Percentiles rank a stretch among this genome's conserved stretches.
These are phyloP conservation scores for Psilocybe subaeruginosa DNA, from an alignment of 768 basidiomycete genomes.

Conservation along the genomic window DNA sequence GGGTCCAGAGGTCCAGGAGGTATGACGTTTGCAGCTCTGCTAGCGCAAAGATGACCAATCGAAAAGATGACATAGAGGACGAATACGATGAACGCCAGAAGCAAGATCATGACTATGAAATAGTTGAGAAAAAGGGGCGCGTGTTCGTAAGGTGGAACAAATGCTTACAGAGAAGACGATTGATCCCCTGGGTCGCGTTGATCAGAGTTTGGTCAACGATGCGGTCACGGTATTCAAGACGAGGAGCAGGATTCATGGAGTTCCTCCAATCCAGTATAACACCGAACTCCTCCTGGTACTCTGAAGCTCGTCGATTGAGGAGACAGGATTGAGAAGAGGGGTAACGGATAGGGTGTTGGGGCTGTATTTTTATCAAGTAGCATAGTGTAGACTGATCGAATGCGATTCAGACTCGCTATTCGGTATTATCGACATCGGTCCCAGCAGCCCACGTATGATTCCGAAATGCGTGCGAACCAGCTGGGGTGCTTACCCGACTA, in stretches of 20 bases:
- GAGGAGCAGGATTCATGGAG: not conserved
- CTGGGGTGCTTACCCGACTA: too few relatives aligned
- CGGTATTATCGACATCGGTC: too few relatives aligned
- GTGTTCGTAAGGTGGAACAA: not conserved
- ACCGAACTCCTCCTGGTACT: not conserved
- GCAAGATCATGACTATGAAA: not conserved
- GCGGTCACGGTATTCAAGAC: not conserved
- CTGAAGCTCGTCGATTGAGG: too few relatives aligned
- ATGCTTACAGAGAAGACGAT: not conserved
- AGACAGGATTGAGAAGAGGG: too few relatives aligned
- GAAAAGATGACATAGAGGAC: constrained; percentile 1
- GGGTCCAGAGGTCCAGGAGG: constrained; percentile 1
- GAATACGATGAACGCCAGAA: not conserved
- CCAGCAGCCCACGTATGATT: too few relatives aligned
- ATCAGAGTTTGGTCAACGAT: not conserved
- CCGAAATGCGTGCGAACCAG: too few relatives aligned
- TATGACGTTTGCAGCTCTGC: not conserved
- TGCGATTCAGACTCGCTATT: too few relatives aligned
- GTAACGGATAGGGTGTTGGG: too few relatives aligned
- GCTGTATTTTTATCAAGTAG: too few relatives aligned
- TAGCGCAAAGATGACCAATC: not conserved
- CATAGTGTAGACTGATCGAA: too few relatives aligned
- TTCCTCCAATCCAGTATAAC: not conserved
- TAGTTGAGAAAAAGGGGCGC: not conserved
- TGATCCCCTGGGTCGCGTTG: not conserved